A percentile compares a stretch with the other conserved stretches of the same genome.
Evolutionary conservation across 768 basidiomycete species (phyloP).

Genomic region (Podaxis sp.): DNA sequence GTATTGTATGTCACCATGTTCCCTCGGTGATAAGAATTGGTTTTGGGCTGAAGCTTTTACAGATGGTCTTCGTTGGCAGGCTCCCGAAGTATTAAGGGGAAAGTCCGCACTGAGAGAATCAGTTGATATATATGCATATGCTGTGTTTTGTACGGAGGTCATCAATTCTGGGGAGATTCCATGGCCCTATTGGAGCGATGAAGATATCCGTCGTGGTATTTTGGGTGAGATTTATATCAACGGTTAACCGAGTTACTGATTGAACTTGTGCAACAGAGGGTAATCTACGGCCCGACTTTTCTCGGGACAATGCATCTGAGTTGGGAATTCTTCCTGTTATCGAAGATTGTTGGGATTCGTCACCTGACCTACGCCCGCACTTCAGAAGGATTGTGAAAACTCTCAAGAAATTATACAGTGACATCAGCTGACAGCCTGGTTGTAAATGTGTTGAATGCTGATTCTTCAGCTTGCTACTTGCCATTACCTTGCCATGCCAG

Average conservation of each 20-base stretch:
- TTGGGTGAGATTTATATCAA: conserved; percentile 27
- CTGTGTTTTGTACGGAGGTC: conserved; percentile 56
- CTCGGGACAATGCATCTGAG: background rate
- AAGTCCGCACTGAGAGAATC: conserved; percentile 38
- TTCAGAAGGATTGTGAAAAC: background rate
- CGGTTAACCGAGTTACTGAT: no score
- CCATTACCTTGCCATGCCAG: no score
- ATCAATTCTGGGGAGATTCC: conserved; percentile 52
- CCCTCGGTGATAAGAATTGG: background rate
- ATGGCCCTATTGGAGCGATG: conserved; percentile 44
- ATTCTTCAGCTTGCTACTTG: no score
- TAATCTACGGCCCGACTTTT: background rate
- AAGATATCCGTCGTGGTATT: conserved; percentile 41
- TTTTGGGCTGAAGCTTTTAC: background rate
- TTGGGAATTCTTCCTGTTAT: background rate
- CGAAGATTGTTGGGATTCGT: background rate
- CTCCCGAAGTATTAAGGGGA: conserved; percentile 55
- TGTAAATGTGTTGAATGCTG: no score
- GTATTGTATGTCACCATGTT: conserved; percentile 23
- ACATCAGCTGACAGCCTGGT: background rate
- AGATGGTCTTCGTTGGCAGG: conserved; percentile 61
- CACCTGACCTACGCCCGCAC: background rate
- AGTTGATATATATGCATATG: conserved; percentile 61
- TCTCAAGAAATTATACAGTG: background rate
- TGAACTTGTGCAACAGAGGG: no score